Conservation (phyloP, 108 stramenopile genomes). For the Aurantiochytrium sp. region DNA sequence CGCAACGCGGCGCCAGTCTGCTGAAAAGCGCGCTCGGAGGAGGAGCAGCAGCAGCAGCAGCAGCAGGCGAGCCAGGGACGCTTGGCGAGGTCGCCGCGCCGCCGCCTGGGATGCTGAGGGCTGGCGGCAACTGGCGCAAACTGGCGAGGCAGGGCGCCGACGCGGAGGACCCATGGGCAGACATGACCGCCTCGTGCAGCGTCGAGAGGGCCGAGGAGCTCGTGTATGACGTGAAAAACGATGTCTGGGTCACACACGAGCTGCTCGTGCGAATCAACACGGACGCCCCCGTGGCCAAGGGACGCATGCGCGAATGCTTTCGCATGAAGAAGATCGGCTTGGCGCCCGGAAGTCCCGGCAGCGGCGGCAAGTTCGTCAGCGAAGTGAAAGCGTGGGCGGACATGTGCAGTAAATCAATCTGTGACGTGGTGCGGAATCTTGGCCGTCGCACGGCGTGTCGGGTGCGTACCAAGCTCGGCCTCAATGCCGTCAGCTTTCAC, state of each 20-base stretch:
- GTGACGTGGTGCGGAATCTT: not conserved
- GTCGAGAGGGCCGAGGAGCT: conserved; percentile 2
- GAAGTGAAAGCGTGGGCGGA: not conserved
- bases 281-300: not conserved
- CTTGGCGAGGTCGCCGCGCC: too few species aligned
- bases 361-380: not conserved
- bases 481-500: not conserved
- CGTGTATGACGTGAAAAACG: not conserved
- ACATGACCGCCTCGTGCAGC: not conserved
- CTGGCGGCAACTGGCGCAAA: not conserved
- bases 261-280: not conserved
- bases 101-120: not conserved
- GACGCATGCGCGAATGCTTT: conserved; percentile 9
- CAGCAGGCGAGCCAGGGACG: too few species aligned
- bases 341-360: not conserved
- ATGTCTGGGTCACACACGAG: not conserved
- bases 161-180: not conserved
- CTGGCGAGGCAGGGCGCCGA: not conserved
- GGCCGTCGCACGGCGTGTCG: not conserved
- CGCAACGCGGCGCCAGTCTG: too few species aligned
- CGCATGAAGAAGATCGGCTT: not conserved
- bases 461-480: not conserved
- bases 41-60: too few species aligned
- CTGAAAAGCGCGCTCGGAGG: too few species aligned
- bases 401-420: not conserved